Evolutionary conservation across 2,329 filamentous ascomycete genomes (phyloP), one percentile per base, ranked within the genome.

Genomic region (Pseudogymnoascus sp.): DNA sequence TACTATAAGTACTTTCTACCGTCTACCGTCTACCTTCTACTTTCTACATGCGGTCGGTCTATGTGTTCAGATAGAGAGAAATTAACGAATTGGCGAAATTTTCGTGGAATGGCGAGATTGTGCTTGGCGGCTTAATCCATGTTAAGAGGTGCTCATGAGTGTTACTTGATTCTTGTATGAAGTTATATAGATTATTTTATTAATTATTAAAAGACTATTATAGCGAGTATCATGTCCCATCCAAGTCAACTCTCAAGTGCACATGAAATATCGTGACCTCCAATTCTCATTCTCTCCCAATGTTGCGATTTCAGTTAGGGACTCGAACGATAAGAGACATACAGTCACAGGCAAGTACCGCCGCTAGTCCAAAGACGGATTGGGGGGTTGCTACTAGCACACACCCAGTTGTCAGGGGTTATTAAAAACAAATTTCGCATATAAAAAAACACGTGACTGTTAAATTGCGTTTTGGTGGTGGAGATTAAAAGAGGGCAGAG

Each of bases 1-100:
- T 25, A 25, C 22, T 2, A 3, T 25, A 25, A 25, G 22, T 25
- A 25, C 22, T 25, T 20, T 30, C 47, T 53, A 53, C 47, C 18
- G 1, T 18, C 18, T 18, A 18, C 18, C 2, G 1, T 18, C 18
- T 18, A 18, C 18, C 2, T 18, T 18, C 18, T 18, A 18, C 1
- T 18, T 53, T 33, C 47, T 53, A 53, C 47, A 53, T 53, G 43
- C 43, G 43, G 43, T 18, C 43, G 43, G 43, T 18, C 43, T 25
- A 53, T 18, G 43, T 53, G 43, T 33, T 53, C 25, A 30, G 28
- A 18, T 33, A 53, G 9, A 33, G 47, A 33, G 47, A 53, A 53
- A 53, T 53, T 53, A 28, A 28, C 43, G 43, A 53, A 53, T 53
- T 53, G 47, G 47, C 43, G 43, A 50, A 50, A 50, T 33, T 50